These are phyloP conservation scores for Marvania coccoides DNA, from an alignment of 139 green algal genomes.

Conservation along the genomic window DNA sequence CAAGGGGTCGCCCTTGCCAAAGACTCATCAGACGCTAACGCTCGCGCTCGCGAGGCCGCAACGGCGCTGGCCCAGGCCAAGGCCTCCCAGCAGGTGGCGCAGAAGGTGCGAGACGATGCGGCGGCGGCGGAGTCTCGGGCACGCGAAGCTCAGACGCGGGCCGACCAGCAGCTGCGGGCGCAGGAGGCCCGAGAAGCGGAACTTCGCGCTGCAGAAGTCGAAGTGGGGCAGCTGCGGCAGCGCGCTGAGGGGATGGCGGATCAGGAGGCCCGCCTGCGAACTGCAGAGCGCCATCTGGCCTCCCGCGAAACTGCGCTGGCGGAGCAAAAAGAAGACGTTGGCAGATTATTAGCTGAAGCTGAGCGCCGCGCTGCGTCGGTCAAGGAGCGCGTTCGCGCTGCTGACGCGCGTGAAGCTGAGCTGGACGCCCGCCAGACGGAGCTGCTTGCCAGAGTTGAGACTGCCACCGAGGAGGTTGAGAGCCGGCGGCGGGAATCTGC, in stretches of 20 bases:
- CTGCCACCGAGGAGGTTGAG: neutral
- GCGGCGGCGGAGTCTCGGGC: conserved; percentile 3
- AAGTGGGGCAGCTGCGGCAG: conserved; percentile 3
- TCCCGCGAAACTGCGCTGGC: conserved; percentile 5
- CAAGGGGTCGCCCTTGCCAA: conserved; percentile 9
- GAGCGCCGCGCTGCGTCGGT: conserved; percentile 7
- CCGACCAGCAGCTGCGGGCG: conserved; percentile 21
- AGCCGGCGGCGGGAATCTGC: conserved; percentile 1
- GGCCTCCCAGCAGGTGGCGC: neutral
- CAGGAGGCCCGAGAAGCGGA: conserved; percentile 13
- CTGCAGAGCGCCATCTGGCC: conserved; percentile 2
- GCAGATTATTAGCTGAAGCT: neutral
- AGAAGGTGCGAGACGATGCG: conserved; percentile 12
- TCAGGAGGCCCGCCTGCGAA: conserved; percentile 14
- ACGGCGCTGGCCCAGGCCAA: conserved; percentile 11
- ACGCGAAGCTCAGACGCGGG: neutral
- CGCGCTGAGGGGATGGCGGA: conserved; percentile 10
- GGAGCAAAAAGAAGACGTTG: conserved; percentile 20
- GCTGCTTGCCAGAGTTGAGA: conserved; percentile 5
- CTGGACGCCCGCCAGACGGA: conserved; percentile 2
- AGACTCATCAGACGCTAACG: conserved; percentile 10
- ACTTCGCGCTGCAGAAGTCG: conserved; percentile 13
- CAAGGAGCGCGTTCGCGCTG: neutral
- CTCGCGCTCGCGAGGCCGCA: neutral
- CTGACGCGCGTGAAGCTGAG: conserved; percentile 8